These are phyloP conservation scores for Stagonosporopsis chrysanthemi DNA, from an alignment of 2,329 filamentous ascomycete species.

Conservation along the genomic window DNA sequence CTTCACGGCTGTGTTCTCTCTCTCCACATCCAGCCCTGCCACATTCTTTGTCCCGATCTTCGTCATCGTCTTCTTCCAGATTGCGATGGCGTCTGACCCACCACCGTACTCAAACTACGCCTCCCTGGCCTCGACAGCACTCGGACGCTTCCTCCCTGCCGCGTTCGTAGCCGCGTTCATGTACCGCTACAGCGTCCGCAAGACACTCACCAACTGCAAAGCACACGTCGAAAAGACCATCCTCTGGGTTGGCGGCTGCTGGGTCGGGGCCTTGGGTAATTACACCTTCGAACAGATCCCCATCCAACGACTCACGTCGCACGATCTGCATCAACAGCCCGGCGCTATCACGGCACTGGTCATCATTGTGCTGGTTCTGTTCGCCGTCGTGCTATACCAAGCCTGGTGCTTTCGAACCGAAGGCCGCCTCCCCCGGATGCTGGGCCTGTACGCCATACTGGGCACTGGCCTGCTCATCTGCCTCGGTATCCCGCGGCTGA, in stretches of 20 bases:
- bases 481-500: conserved; percentile 74
- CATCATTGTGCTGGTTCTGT: conserved; percentile 41
- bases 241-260: conserved; percentile 47
- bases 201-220: conserved; percentile 37
- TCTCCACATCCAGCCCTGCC: conserved; percentile 41
- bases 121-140: conserved; percentile 40
- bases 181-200: conserved; percentile 38
- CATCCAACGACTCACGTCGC: conserved; percentile 45
- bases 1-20: conserved; percentile 40
- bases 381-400: conserved; percentile 41
- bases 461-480: conserved; percentile 84
- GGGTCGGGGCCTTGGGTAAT: conserved; percentile 46
- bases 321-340: conserved; percentile 48
- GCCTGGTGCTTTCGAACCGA: conserved; percentile 45
- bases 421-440: conserved; percentile 69
- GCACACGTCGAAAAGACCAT: conserved; percentile 49
- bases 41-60: conserved; percentile 43
- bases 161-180: conserved; percentile 41
- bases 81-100: conserved; percentile 48
- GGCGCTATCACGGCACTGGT: conserved; percentile 47
- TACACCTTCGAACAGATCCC: conserved; percentile 47
- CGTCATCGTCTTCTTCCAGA: conserved; percentile 45
- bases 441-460: conserved; percentile 79
- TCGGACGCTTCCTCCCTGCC: conserved; percentile 46
- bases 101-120: conserved; percentile 40